Evolutionary conservation across 768 basidiomycete genomes (phyloP).

Genomic region (Tulasnella sp.): DNA sequence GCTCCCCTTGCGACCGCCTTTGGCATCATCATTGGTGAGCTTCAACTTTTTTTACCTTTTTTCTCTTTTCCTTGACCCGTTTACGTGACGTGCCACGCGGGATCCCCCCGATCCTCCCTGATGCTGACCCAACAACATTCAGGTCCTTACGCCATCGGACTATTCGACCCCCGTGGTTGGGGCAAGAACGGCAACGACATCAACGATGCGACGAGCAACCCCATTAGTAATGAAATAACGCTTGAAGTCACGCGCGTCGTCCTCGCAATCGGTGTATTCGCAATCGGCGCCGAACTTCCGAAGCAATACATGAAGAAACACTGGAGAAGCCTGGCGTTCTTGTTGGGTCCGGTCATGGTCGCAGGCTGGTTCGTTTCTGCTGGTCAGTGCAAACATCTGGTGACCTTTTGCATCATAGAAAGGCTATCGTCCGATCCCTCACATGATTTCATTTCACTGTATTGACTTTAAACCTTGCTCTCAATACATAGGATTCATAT

Average conservation of each 20-base stretch:
- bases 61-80: slow-evolving; percentile 28
- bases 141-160: slow-evolving; percentile 70
- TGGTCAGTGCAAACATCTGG: slow-evolving; percentile 5
- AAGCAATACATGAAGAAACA: slow-evolving; percentile 91
- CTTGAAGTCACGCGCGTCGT: slow-evolving; percentile 88
- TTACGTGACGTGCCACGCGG: slow-evolving; percentile 33
- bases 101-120: slow-evolving; percentile 25
- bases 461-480: too few relatives aligned
- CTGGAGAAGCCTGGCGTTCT: slow-evolving; percentile 79
- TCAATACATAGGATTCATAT: slow-evolving; percentile 90
- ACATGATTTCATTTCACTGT: too few relatives aligned
- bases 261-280: slow-evolving; percentile 93
- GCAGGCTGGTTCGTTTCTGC: slow-evolving; percentile 18
- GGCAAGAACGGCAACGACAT: slow-evolving; percentile 32
- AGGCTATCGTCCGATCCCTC: too few relatives aligned
- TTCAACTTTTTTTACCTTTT: not conserved
- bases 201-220: too few relatives aligned
- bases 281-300: slow-evolving; percentile 94
- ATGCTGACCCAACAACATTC: slow-evolving; percentile 10
- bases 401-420: not conserved
- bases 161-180: slow-evolving; percentile 80
- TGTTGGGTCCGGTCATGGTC: slow-evolving; percentile 48
- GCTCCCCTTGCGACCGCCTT: slow-evolving; percentile 92
- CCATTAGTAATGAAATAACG: slow-evolving; percentile 58
- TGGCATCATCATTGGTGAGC: slow-evolving; percentile 65